phyloP scores from a whole-genome alignment of 768 basidiomycete genomes.

The Postia placenta region DNA sequence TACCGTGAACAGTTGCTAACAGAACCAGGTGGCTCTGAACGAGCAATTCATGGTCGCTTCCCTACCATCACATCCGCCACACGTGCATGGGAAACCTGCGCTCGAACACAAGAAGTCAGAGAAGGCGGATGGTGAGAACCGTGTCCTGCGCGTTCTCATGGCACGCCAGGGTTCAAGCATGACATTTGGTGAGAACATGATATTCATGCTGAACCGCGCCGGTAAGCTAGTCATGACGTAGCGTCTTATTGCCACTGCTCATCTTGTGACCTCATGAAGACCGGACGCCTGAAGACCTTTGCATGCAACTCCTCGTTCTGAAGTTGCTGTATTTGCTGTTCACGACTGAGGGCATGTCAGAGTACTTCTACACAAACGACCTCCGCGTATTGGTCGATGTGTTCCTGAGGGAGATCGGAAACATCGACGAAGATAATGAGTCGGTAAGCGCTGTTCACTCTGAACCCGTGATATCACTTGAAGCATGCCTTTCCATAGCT shows the following conservation, averaged over 20 bases:
- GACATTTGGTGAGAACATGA: conserved; percentile 97
- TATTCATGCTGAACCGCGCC: conserved; percentile 97
- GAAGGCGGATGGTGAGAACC: conserved; percentile 52
- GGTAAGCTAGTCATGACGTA: too few species aligned
- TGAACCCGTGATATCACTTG: not conserved
- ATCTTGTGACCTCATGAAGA: conserved; percentile 41
- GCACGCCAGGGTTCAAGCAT: conserved; percentile 80
- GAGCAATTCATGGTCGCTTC: conserved; percentile 98
- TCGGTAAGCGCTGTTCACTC: conserved; percentile 49
- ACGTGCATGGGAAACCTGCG: conserved; percentile 9
- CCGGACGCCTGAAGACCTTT: conserved; percentile 83
- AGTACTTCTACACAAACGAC: conserved; percentile 99
- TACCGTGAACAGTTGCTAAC: not conserved
- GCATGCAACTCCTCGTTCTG: conserved; percentile 90
- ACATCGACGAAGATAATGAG: conserved; percentile 91
- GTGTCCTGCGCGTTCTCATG: conserved; percentile 79
- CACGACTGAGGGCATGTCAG: conserved; percentile 85
- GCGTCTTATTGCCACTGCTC: not conserved
- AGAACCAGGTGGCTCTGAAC: conserved; percentile 75
- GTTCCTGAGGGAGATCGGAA: conserved; percentile 88
- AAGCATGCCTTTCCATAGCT: conserved; percentile 39
- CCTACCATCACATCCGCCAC: conserved; percentile 29
- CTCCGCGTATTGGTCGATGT: conserved; percentile 95
- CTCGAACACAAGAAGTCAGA: conserved; percentile 17
- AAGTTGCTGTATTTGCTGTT: conserved; percentile 95